A percentile compares a stretch with the other conserved stretches of the same genome.
Conservation (phyloP, 2,329 filamentous ascomycete genomes). For the Trichoderma atrobrunneum region DNA sequence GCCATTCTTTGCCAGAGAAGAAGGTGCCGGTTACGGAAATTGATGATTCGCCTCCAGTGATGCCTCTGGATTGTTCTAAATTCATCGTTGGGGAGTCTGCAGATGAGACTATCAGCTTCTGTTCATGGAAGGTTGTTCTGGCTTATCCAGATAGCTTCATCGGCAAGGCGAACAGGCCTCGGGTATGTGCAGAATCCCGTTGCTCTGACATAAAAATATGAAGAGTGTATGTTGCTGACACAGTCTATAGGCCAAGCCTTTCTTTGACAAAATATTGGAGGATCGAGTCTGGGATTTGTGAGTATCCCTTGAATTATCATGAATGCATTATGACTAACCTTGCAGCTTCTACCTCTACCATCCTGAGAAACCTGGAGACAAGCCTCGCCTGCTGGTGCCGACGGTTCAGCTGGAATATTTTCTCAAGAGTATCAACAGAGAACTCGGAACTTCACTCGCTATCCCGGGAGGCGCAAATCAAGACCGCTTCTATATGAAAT, state of each 20-base stretch:
- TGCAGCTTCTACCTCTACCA: conserved; percentile 65
- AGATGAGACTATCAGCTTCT: conserved; percentile 38
- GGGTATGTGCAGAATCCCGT: conserved; percentile 31
- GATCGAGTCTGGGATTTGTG: conserved; percentile 72
- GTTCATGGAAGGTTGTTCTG: conserved; percentile 51
- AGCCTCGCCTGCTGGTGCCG: conserved; percentile 65
- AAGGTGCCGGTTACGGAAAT: not conserved
- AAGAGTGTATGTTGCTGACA: conserved; percentile 18
- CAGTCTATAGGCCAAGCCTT: conserved; percentile 38
- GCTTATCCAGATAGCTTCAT: conserved; percentile 61
- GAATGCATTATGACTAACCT: not conserved
- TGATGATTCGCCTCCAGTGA: not conserved
- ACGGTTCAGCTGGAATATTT: conserved; percentile 63
- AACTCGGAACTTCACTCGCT: conserved; percentile 50
- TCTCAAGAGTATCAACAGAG: conserved; percentile 61
- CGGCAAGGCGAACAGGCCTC: conserved; percentile 49
- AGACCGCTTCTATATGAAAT: conserved; percentile 59
- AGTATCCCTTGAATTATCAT: not conserved
- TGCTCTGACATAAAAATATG: too few relatives aligned
- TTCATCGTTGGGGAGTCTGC: conserved; percentile 29
- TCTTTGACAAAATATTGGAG: conserved; percentile 60
- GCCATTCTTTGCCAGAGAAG: not conserved
- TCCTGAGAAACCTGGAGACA: conserved; percentile 42
- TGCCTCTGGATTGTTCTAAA: conserved; percentile 24
- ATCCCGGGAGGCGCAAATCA: conserved; percentile 55